Base-by-base conservation (phyloP, 805 yeast genomes). In the Priceomyces melissophilus region DNA sequence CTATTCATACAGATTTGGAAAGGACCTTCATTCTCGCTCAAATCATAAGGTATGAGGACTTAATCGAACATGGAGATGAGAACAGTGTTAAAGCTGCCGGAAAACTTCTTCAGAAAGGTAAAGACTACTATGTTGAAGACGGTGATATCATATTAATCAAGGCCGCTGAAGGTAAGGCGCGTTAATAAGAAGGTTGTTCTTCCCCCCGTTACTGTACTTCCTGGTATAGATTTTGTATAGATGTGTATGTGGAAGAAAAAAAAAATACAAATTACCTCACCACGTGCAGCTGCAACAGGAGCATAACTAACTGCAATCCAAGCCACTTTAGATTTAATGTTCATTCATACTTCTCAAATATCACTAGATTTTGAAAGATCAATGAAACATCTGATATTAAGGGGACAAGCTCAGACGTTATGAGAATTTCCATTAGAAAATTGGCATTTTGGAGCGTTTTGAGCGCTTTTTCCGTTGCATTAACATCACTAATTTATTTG, bases 1-100 rank as follows among this genome's bases (percentile, higher is more conserved):
- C 93, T 34, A 91, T 91, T 81, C 99, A 93, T 67, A 86, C 90
- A 30, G 99, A 91, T 69, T 79, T 91, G 63, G 90, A 87, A 78
- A 87, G 84, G 65, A 91, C 98, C 15, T 93, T 93, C 63, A 89
- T 93, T 57, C 38, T 88, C 55, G 99, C 98, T 34, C 89, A 88
- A 64, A 85, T 93, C 50, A 88, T 88, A 58, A 90, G 88, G 58
- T 93, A 79, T 70, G 77, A 75, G 16, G 97, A 89, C 59, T 68
- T 90, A 46, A 64, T 81, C 38, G 91, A 85, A 66, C 60, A 65
- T 35, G 69, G 69, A 44, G 96, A 91, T 60, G 99, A 93, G 58
- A 76, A 76, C 42, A 73, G 82, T 30, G 86, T 93, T 55, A 83
- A 81, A 69, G 79, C 95, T 39, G 87, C 86, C 46, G 99, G 99